Evolutionary conservation across 257 asterid genomes (phyloP).

Genomic region (Hygrophila difformis): DNA sequence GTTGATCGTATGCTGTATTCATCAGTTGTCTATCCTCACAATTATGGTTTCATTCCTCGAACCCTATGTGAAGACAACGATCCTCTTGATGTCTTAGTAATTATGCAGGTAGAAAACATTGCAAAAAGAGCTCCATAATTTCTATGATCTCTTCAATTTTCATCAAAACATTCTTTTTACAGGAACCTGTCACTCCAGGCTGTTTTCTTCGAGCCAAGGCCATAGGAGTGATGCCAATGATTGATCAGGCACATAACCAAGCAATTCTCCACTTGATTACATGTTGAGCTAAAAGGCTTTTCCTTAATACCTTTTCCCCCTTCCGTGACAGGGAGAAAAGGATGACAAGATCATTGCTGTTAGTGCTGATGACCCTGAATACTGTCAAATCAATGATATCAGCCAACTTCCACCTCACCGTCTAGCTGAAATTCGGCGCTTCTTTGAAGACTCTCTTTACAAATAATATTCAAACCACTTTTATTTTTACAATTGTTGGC

Average conservation of each 20-base stretch:
- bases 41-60: conserved; percentile 94
- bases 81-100: conserved; percentile 91
- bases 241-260: conserved; percentile 98
- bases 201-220: conserved; percentile 95
- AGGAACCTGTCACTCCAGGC: conserved; percentile 94
- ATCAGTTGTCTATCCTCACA: conserved; percentile 94
- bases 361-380: conserved; percentile 95
- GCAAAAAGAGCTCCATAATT: background rate
- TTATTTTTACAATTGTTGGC: too few species aligned
- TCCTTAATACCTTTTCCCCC: too few species aligned
- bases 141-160: background rate
- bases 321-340: conserved; percentile 79
- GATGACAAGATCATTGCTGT: conserved; percentile 97
- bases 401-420: conserved; percentile 95
- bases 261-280: too few species aligned
- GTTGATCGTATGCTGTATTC: conserved; percentile 87
- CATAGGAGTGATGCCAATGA: conserved; percentile 95
- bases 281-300: too few species aligned
- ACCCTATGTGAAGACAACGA: conserved; percentile 96
- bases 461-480: background rate
- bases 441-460: conserved; percentile 70
- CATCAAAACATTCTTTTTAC: background rate
- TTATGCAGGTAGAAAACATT: conserved; percentile 70
- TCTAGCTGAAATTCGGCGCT: conserved; percentile 80
- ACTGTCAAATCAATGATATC: conserved; percentile 80